These are phyloP conservation scores for Kuraishia piskuri DNA, from an alignment of 805 yeast genomes.

Conservation along the genomic window DNA sequence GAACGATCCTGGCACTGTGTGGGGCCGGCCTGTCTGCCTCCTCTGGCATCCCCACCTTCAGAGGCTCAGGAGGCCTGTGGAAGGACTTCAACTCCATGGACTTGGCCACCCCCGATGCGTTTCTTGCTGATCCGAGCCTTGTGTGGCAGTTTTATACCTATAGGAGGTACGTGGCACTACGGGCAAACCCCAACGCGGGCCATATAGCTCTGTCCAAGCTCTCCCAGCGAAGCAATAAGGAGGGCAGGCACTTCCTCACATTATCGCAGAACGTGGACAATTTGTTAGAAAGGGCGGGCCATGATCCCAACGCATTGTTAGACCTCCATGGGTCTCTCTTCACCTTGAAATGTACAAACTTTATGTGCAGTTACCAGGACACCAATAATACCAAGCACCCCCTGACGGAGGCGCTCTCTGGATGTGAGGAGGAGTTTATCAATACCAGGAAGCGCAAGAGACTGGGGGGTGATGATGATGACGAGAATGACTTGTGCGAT, in stretches of 20 bases:
- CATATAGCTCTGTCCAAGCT: slow-evolving; percentile 64
- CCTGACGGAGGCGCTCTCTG: slow-evolving; percentile 42
- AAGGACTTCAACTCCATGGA: slow-evolving; percentile 69
- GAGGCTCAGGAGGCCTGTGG: slow-evolving; percentile 75
- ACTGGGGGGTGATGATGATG: slow-evolving; percentile 5
- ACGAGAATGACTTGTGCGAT: too few relatives aligned
- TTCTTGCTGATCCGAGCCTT: slow-evolving; percentile 69
- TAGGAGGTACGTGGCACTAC: slow-evolving; percentile 55
- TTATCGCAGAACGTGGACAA: slow-evolving; percentile 85
- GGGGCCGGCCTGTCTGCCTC: slow-evolving; percentile 82
- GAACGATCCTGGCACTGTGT: slow-evolving; percentile 51
- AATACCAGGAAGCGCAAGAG: slow-evolving; percentile 11
- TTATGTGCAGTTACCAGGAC: slow-evolving; percentile 57
- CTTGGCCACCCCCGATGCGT: slow-evolving; percentile 88
- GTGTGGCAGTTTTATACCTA: slow-evolving; percentile 87
- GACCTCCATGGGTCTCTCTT: slow-evolving; percentile 80
- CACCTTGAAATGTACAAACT: slow-evolving; percentile 64
- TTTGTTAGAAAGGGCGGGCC: slow-evolving; percentile 57
- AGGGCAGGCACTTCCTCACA: slow-evolving; percentile 40
- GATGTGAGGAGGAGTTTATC: slow-evolving; percentile 28
- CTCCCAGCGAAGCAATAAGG: slow-evolving; percentile 27
- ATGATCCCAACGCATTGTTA: slow-evolving; percentile 38
- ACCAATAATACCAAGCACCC: slow-evolving; percentile 48
- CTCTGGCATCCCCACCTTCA: slow-evolving; percentile 69
- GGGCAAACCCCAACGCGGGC: slow-evolving; percentile 65